Base-by-base conservation (phyloP, 2,329 filamentous ascomycete species). In the Dryadomyces sulphureus region DNA sequence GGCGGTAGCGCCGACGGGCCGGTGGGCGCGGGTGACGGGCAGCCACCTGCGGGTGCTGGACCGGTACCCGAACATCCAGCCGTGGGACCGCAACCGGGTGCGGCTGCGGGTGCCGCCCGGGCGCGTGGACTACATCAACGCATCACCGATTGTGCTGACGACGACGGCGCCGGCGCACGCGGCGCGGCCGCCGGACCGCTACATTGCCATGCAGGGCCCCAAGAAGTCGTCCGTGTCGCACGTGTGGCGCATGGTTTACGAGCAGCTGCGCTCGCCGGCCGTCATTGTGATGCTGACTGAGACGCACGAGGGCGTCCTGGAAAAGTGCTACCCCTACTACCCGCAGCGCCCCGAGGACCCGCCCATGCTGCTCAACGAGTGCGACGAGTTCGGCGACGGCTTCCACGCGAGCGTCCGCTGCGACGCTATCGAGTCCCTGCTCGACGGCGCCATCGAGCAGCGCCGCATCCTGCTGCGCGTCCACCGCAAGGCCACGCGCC, bases 261-360 rank as follows among this genome's bases (percentile, higher is more conserved):
- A 93, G 56, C 86, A 93, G 62, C 62, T 73, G 44, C 58, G 66
- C 22, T 78, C 80, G 40, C 77, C 82, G 2, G 87, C 79, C 1
- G 86, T 96, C 47, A 81, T 96, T 45, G 81, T 96, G 48, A 95
- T 96, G 85, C 75, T 98, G 51, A 98, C 90, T 2, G 86, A 88
- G 59, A 90, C 87, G 22, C 73, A 84, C 57, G 90, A 96, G 62
- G 71, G 74, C 27, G 73, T 76, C 48, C 68, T 75, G 56, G 78
- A 93, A 61, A 94, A 95, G 62, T 96, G 90, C 63, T 86, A 76
- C 53, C 84, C 81, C 39, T 98, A 98, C 63, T 95, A 89, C 54
- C 89, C 89, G 0, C 62, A 69, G 45, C 62, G 66, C 38, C 59
- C 70, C 16, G 70, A 75, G 4, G 66, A 74, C 9, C 61, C 70